Percentiles rank a stretch among this genome's conserved stretches.
phyloP scores from a whole-genome alignment of 352 stramenopile genomes.

The Phytophthora multivora region DNA sequence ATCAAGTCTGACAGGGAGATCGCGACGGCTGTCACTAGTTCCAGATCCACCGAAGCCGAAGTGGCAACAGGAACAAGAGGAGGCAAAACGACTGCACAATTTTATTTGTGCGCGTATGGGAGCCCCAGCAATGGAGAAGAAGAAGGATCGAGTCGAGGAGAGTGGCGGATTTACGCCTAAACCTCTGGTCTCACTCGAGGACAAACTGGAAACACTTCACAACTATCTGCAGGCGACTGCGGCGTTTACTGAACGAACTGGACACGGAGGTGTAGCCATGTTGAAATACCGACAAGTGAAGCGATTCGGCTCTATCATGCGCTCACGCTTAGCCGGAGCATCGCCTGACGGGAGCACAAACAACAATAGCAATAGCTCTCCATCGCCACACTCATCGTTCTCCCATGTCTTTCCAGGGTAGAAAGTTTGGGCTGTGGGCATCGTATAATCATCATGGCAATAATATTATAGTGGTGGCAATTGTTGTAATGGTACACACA shows the following conservation, averaged over 20 bases:
- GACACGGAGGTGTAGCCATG: slow-evolving; percentile 36
- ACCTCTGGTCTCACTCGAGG: slow-evolving; percentile 46
- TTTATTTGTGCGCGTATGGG: slow-evolving; percentile 74
- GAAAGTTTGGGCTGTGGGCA: no score
- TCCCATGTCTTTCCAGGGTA: slow-evolving; percentile 15
- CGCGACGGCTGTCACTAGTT: slow-evolving; percentile 2
- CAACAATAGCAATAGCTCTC: slow-evolving; percentile 1
- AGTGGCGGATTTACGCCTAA: slow-evolving; percentile 54
- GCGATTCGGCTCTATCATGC: slow-evolving; percentile 69
- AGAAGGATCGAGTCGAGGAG: slow-evolving; percentile 38
- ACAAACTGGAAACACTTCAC: slow-evolving; percentile 70
- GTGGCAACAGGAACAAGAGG: slow-evolving; percentile 59
- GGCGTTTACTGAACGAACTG: slow-evolving; percentile 7
- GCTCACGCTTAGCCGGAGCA: slow-evolving; percentile 34
- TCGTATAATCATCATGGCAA: no score
- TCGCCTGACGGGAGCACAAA: not conserved
- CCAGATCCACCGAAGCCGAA: slow-evolving; percentile 3
- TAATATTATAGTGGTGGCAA: no score
- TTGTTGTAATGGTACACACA: no score
- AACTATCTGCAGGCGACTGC: slow-evolving; percentile 56
- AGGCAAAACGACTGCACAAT: slow-evolving; percentile 57
- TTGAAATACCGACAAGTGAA: slow-evolving; percentile 72
- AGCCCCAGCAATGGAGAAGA: slow-evolving; percentile 20
- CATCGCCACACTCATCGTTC: slow-evolving; percentile 18
- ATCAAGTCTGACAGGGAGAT: slow-evolving; percentile 2